These are phyloP conservation scores for Lolium perenne DNA, from an alignment of 176 grass and related monocot species.

Conservation along the genomic window DNA sequence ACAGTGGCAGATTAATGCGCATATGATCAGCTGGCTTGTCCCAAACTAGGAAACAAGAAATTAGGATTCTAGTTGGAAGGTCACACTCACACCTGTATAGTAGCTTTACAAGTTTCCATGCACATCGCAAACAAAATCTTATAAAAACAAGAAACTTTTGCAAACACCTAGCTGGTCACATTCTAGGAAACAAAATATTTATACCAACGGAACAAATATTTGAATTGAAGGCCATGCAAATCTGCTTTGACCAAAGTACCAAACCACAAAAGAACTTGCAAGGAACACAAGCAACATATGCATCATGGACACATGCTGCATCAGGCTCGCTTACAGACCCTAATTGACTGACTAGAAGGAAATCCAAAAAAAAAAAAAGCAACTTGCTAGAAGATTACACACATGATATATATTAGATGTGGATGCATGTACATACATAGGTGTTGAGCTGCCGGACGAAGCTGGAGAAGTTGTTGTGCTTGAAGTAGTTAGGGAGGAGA, in stretches of 20 bases:
- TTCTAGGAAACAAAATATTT: constrained; percentile 40
- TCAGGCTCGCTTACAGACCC: background rate
- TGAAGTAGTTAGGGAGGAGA: constrained; percentile 97
- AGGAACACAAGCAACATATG: background rate
- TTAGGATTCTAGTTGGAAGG: constrained; percentile 26
- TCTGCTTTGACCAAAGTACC: constrained; percentile 16
- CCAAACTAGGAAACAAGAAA: constrained; percentile 34
- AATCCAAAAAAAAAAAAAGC: background rate
- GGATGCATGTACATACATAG: constrained; percentile 63
- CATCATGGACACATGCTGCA: background rate
- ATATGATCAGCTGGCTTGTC: constrained; percentile 13
- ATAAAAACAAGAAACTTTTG: constrained; percentile 25
- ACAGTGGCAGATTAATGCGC: constrained; percentile 4
- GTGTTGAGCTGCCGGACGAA: constrained; percentile 99
- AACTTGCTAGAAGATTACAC: background rate
- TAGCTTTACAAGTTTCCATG: constrained; percentile 29
- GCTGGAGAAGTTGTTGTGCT: constrained; percentile 99
- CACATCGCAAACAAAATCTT: constrained; percentile 40
- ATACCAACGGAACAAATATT: background rate
- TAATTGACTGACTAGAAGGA: background rate
- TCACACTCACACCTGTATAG: constrained; percentile 46
- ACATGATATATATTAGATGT: background rate
- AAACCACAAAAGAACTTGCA: background rate
- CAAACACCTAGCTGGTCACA: constrained; percentile 37
- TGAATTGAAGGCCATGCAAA: background rate